These are phyloP conservation scores for Candida glaebosa DNA, from an alignment of 805 yeast species.

Conservation along the genomic window DNA sequence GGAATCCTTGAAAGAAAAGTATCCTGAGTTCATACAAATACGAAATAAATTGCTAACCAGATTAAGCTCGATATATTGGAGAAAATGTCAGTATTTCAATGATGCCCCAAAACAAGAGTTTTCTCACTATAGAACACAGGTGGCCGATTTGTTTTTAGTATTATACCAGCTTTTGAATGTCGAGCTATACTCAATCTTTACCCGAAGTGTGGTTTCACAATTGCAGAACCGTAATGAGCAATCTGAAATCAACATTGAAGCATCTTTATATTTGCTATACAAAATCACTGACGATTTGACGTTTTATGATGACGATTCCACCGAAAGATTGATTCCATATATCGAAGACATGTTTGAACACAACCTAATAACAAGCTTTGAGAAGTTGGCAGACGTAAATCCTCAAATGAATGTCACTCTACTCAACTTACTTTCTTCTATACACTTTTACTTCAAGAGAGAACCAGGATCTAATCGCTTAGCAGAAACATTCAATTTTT, in stretches of 20 bases:
- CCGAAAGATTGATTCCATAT: conserved; percentile 20
- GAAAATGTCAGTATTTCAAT: conserved; percentile 52
- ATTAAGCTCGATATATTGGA: conserved; percentile 65
- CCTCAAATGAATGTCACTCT: conserved; percentile 11
- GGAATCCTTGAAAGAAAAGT: conserved; percentile 8
- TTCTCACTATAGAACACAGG: conserved; percentile 63
- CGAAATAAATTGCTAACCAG: conserved; percentile 40
- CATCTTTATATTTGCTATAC: conserved; percentile 48
- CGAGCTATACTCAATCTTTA: conserved; percentile 33
- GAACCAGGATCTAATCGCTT: conserved; percentile 43
- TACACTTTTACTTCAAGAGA: conserved; percentile 56
- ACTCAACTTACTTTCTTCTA: conserved; percentile 50
- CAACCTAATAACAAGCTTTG: conserved; percentile 19
- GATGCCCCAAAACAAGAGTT: conserved; percentile 51
- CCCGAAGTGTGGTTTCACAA: conserved; percentile 5
- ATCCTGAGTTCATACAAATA: conserved; percentile 9
- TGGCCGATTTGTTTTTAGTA: conserved; percentile 72
- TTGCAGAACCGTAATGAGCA: conserved; percentile 1
- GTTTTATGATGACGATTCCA: conserved; percentile 33
- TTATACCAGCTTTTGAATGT: conserved; percentile 63
- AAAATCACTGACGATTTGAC: conserved; percentile 53
- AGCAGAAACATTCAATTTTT: conserved; percentile 50
- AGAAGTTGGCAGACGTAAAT: conserved; percentile 7
- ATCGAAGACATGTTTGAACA: conserved; percentile 21
- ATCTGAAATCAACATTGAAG: conserved; percentile 6